A percentile compares a stretch with the other conserved stretches of the same genome.
Conservation (phyloP, 2,329 filamentous ascomycete species). For the Beauveria pseudobassiana region DNA sequence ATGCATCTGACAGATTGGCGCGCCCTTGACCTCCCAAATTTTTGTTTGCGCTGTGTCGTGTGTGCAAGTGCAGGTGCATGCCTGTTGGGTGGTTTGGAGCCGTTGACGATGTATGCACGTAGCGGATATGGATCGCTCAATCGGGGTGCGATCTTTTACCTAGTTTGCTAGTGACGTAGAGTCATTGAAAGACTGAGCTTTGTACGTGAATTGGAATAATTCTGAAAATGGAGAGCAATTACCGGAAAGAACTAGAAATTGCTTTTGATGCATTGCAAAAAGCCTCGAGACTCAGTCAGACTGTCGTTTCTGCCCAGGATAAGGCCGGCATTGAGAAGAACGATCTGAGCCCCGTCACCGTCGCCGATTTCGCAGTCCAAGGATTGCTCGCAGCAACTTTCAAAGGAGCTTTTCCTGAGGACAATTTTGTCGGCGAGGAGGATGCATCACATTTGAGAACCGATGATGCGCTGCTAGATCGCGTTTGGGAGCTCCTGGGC, state of each 20-base stretch:
- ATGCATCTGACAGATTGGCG: neutral
- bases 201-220: neutral
- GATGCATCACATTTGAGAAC: slow-evolving; percentile 39
- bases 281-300: slow-evolving; percentile 42
- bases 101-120: slow-evolving; percentile 3
- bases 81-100: neutral
- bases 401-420: slow-evolving; percentile 41
- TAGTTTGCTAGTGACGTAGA: too few relatives aligned
- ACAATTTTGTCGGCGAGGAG: slow-evolving; percentile 50
- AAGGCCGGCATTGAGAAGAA: slow-evolving; percentile 46
- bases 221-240: slow-evolving; percentile 34
- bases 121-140: neutral
- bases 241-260: slow-evolving; percentile 33
- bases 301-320: slow-evolving; percentile 38
- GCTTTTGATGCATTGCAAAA: slow-evolving; percentile 35
- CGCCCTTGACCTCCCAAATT: too few relatives aligned
- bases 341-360: slow-evolving; percentile 49
- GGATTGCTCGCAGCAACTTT: slow-evolving; percentile 45
- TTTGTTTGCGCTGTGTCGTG: neutral
- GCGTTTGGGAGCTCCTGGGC: slow-evolving; percentile 41
- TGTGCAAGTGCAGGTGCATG: neutral
- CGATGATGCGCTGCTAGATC: slow-evolving; percentile 33
- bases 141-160: neutral
- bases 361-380: slow-evolving; percentile 54
- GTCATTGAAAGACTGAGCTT: neutral